These are phyloP conservation scores for Hondaea fermentalgiana DNA, from an alignment of 108 stramenopile genomes.

Conservation along the genomic window DNA sequence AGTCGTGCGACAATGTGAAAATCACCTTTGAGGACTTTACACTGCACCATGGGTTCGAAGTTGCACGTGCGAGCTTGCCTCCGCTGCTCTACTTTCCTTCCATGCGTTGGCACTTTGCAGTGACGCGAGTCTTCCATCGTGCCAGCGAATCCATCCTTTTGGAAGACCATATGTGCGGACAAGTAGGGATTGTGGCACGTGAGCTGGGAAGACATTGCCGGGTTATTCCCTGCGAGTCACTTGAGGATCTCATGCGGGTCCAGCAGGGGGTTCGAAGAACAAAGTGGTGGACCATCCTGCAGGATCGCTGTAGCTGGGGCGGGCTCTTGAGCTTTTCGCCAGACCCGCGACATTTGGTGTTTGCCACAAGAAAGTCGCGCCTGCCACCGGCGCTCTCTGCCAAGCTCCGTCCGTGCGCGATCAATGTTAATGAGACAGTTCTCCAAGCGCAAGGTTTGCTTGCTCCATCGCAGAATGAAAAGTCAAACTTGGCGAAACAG, in stretches of 20 bases:
- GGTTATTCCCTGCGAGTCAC: background rate
- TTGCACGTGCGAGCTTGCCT: background rate
- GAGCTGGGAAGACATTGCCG: background rate
- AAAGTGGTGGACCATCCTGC: background rate
- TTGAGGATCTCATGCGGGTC: background rate
- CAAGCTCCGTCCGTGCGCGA: background rate
- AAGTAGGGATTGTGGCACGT: background rate
- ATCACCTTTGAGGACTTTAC: background rate
- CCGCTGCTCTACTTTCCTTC: background rate
- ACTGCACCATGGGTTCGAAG: background rate
- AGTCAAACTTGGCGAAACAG: background rate
- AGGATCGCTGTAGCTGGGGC: background rate
- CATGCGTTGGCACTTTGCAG: background rate
- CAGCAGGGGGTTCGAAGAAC: background rate
- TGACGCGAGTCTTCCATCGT: background rate
- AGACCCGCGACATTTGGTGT: background rate
- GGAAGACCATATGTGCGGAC: background rate
- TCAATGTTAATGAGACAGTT: background rate
- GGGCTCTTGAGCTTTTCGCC: background rate
- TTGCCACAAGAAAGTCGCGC: background rate
- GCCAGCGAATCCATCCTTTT: background rate
- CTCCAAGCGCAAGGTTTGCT: background rate
- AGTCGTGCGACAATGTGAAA: background rate
- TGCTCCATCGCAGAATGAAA: background rate
- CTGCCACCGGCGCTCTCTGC: background rate